A percentile compares a stretch with the other conserved stretches of the same genome.
phyloP scores from a whole-genome alignment of 1,139 yeast genomes.

The Sugiyamaella pinicola region DNA sequence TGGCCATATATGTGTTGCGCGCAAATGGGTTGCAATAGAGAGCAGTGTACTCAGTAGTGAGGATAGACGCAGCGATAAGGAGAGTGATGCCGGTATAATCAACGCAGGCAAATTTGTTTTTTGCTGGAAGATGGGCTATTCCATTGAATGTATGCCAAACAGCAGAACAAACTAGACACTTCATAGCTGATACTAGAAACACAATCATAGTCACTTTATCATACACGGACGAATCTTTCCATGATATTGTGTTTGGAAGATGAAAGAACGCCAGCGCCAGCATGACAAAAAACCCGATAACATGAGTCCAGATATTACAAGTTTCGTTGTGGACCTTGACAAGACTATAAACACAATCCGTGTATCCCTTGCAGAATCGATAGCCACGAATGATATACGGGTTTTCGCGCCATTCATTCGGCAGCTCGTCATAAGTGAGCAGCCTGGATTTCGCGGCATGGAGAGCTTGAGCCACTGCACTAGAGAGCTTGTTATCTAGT shows the following conservation, averaged over 20 bases:
- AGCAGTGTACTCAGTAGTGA: conserved; percentile 82
- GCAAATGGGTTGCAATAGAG: conserved; percentile 62
- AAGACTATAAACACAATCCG: conserved; percentile 58
- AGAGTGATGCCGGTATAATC: conserved; percentile 95
- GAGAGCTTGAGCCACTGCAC: conserved; percentile 43
- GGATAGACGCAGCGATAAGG: conserved; percentile 84
- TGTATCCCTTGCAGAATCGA: conserved; percentile 71
- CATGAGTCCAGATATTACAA: conserved; percentile 91
- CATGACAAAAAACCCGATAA: conserved; percentile 65
- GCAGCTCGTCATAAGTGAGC: conserved; percentile 83
- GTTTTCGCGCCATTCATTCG: conserved; percentile 92
- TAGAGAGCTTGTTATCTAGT: conserved; percentile 24
- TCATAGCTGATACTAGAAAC: conserved; percentile 71
- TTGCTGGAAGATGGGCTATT: conserved; percentile 62
- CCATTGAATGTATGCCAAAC: conserved; percentile 93
- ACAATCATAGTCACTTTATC: conserved; percentile 62
- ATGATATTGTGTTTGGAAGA: conserved; percentile 56
- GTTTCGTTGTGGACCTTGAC: conserved; percentile 82
- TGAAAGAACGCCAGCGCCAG: conserved; percentile 58
- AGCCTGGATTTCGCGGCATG: conserved; percentile 55
- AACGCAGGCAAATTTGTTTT: conserved; percentile 84
- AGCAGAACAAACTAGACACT: conserved; percentile 75
- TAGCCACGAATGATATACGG: conserved; percentile 82
- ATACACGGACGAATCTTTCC: conserved; percentile 45
- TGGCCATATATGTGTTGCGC: conserved; percentile 53